Percentiles rank a stretch among this genome's conserved stretches.
phyloP scores from a whole-genome alignment of 345 rosid species.

The Eucalyptus polybractea region DNA sequence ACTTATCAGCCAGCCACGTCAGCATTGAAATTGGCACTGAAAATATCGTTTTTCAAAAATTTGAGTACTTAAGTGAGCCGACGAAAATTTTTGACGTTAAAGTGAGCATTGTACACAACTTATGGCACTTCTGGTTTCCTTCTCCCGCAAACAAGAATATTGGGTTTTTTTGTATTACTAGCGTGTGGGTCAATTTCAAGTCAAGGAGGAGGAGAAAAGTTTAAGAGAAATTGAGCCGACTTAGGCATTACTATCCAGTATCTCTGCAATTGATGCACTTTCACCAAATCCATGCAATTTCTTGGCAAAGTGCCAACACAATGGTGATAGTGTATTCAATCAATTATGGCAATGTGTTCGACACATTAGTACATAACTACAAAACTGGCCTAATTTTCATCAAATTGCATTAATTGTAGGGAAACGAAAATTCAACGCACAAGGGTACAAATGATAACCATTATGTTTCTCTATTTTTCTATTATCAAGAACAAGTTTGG shows the following conservation, averaged over 20 bases:
- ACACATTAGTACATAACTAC: neutral
- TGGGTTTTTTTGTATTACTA: neutral
- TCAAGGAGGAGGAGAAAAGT: neutral
- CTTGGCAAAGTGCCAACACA: no score
- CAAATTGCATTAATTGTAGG: neutral
- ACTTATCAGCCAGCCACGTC: accelerated
- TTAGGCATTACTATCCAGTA: neutral
- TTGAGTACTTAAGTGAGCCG: no score
- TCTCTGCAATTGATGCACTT: no score
- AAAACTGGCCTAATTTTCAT: neutral
- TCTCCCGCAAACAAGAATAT: no score
- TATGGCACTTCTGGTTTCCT: no score
- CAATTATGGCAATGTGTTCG: neutral
- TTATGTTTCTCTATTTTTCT: no score
- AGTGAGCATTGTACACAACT: no score
- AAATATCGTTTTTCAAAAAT: no score
- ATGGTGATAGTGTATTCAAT: neutral
- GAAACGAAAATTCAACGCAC: neutral
- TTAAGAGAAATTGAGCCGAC: neutral
- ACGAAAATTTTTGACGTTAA: no score
- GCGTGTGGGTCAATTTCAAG: neutral
- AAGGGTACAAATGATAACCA: no score
- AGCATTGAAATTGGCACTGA: accelerated
- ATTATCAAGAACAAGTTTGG: no score
- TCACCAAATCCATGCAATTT: neutral